Base-by-base conservation (phyloP, 2,329 filamentous ascomycete species). In the Sporothrix phasma region DNA sequence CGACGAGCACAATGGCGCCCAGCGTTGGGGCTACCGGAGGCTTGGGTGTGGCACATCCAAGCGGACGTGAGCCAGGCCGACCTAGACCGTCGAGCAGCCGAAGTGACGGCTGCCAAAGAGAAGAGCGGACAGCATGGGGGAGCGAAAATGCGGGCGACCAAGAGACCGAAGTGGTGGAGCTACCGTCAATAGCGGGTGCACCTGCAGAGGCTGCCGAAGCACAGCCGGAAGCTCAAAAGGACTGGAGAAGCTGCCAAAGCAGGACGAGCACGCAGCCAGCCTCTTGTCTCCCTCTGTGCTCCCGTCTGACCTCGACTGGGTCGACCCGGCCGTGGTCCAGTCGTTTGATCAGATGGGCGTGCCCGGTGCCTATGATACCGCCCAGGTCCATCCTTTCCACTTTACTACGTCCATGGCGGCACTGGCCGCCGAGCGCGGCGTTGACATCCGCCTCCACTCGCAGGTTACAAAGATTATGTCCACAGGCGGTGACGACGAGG, bases 371-470 rank as follows among this genome's bases (percentile, higher is more conserved):
- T 82, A 81, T 1, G 89, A 91, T 66, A 97, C 94, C 1, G 90
- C 94, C 0, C 94, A 99, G 75, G 93, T 97, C 2, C 93, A 99
- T 71, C 94, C 94, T 0, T 89, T 88, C 67, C 86, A 91, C 51
- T 97, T 99, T 72, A 97, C 94, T 0, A 93, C 85, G 0, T 81
- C 86, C 17, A 95, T 97, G 75, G 90, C 89, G 4, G 79, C 84
- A 47, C 80, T 97, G 13, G 92, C 93, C 0, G 77, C 83, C 64
- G 84, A 89, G 61, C 82, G 81, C 29, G 89, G 89, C 2, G 85
- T 83, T 68, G 82, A 87, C 24, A 80, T 97, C 62, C 79, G 84
- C 34, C 79, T 88, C 49, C 86, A 87, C 10, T 82, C 84, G 1
- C 77, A 79, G 65, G 92, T 92, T 3, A 90, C 84, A 2, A 78